Evolutionary conservation across 2,329 filamentous ascomycete species (phyloP).

Genomic region (Colletotrichum sp.): DNA sequence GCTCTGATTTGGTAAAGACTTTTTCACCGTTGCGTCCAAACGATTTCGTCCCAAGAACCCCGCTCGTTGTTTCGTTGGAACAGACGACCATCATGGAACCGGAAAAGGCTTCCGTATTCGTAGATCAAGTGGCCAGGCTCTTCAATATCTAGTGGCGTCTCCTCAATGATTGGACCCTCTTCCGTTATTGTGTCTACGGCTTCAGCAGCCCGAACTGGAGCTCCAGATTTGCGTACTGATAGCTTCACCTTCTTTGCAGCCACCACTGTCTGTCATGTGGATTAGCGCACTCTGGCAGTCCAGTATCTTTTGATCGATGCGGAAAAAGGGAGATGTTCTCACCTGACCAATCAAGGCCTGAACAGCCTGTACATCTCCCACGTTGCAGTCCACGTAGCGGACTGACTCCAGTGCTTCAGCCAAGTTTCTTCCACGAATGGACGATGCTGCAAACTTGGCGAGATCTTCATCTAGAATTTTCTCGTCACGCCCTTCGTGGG

Average conservation of each 20-base stretch:
- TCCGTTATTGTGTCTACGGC: background rate
- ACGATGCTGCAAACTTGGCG: background rate
- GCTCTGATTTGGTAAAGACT: background rate
- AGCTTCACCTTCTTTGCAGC: background rate
- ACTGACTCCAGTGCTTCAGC: background rate
- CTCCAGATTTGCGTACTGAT: background rate
- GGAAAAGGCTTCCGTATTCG: background rate
- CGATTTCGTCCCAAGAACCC: background rate
- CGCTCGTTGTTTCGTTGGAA: background rate
- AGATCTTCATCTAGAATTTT: background rate
- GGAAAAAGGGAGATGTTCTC: background rate
- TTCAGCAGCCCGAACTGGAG: background rate
- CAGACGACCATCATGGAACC: background rate
- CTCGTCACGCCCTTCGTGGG: background rate
- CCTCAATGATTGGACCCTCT: background rate
- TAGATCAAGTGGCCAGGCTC: background rate
- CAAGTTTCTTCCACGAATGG: background rate
- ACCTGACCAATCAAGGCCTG: background rate
- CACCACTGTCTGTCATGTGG: rapidly evolving
- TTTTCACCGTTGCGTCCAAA: background rate
- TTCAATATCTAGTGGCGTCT: background rate
- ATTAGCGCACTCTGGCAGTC: background rate
- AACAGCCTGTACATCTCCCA: background rate
- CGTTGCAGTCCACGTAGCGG: background rate
- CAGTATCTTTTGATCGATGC: too few species aligned